Evolutionary conservation across 2,329 filamentous ascomycete species (phyloP), one percentile per base, ranked within the genome.

Genomic region (Phialocephala sp.): DNA sequence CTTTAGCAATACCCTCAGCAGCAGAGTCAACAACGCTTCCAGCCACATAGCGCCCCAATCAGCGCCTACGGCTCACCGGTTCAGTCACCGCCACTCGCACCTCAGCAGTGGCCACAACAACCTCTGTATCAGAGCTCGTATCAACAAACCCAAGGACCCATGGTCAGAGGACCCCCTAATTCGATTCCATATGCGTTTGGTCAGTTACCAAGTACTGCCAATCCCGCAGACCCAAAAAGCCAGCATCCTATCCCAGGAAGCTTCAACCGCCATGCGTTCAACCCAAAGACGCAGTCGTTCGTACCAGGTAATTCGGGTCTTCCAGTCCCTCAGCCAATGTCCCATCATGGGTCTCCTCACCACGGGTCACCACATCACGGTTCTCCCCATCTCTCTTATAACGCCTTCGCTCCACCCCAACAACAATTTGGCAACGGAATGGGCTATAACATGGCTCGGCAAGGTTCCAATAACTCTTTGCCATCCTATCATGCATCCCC

Each of bases 201-300:
- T 2, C 92, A 96, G 74, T 83, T 94, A 56, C 91, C 92, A 4
- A 86, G 83, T 20, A 87, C 91, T 68, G 83, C 85, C 60, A 89
- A 89, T 58, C 88, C 91, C 32, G 84, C 91, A 67, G 91, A 91
- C 72, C 87, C 89, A 9, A 89, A 91, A 77, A 87, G 86, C 65
- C 90, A 93, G 75, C 92, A 97, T 76, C 91, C 92, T 6, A 88
- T 96, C 64, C 92, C 93, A 15, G 92, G 92, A 41, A 95, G 90
- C 78, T 96, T 87, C 76, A 92, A 91, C 75, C 86, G 93, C 65
- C 92, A 93, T 72, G 88, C 91, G 14, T 97, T 98, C 81, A 97
- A 97, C 75, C 94, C 94, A 0, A 94, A 97, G 80, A 97, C 92
- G 18, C 92, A 97, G 75, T 91, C 94, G 0, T 97, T 98, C 77